Evolutionary conservation across 176 grass and related monocot genomes (phyloP), one percentile per base, ranked within the genome.

Genomic region (Rhynchospora pubera): DNA sequence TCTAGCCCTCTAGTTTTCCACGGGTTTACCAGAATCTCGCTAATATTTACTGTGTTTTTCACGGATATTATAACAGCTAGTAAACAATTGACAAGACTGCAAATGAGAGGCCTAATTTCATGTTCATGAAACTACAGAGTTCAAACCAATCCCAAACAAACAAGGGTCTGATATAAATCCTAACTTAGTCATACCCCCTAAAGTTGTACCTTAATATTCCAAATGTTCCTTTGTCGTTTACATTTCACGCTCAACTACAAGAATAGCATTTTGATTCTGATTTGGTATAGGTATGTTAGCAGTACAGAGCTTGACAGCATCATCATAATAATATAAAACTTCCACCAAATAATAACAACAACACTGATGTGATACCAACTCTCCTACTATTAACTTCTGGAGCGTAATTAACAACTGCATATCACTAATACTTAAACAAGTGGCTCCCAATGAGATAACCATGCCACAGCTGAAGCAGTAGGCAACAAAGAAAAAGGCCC

Each of bases 281-380:
- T 56, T 32, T 76, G 72, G 50, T 55, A 56, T 16, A 55, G 23
- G 23, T 56, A 7, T 56, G 50, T 23, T 55, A 76, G 26, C 72
- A 76, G 12, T 52, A 53, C 46, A 5, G 15, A 55, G 12, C 19
- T 55, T 50, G 47, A 34, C 34, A 39, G 34, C 34, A 2, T 39
- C 48, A 51, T 51, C 48, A 51, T 11, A 9, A 16, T 4, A 52
- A 55, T 14, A 75, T 4, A 52, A 71, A 32, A 30, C 1, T 76
- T 12, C 72, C 9, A 76, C 48, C 71, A 26, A 76, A 30, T 55
- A 76, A 55, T 53, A 24, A 75, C 32, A 76, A 70, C 12, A 76
- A 76, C 72, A 76, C 23, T 56, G 72, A 76, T 76, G 72, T 76
- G 7, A 23, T 76, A 76, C 72, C 72, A 76, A 76, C 72, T 56